These are phyloP conservation scores for Pythium periplocum DNA, from an alignment of 352 stramenopile genomes.

Conservation along the genomic window DNA sequence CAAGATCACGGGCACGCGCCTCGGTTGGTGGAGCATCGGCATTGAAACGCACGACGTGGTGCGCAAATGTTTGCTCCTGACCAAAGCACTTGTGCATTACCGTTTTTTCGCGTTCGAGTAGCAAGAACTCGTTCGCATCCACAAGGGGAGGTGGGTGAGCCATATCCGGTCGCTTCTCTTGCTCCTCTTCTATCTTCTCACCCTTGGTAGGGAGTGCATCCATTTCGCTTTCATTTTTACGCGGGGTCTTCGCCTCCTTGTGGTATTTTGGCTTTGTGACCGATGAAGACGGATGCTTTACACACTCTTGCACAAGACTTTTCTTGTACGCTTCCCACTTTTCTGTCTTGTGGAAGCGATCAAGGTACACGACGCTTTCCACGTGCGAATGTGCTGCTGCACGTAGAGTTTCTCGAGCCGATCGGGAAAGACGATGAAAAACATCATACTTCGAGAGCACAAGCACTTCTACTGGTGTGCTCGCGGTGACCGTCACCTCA, in stretches of 20 bases:
- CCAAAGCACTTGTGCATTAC: constrained; percentile 15
- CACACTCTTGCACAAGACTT: constrained; percentile 13
- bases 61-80: constrained; percentile 23
- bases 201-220: too few species aligned
- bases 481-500: constrained; percentile 57
- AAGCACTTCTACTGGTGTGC: constrained; percentile 60
- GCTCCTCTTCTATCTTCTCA: neutral
- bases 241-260: too few species aligned
- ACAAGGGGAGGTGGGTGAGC: constrained; percentile 17
- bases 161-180: neutral
- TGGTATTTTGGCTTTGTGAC: too few species aligned
- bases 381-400: constrained; percentile 33
- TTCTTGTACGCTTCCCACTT: constrained; percentile 61
- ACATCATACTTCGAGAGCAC: constrained; percentile 78
- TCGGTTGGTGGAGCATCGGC: constrained; percentile 32
- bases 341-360: constrained; percentile 62
- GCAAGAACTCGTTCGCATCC: constrained; percentile 50
- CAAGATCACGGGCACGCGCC: neutral
- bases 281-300: too few species aligned
- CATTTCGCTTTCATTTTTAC: too few species aligned
- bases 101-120: constrained; percentile 24
- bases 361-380: constrained; percentile 55
- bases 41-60: constrained; percentile 51
- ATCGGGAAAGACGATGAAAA: constrained; percentile 58
- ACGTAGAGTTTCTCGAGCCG: constrained; percentile 48